These are phyloP conservation scores for Pseudopyricularia javanii DNA, from an alignment of 2,329 filamentous ascomycete genomes.

Conservation along the genomic window DNA sequence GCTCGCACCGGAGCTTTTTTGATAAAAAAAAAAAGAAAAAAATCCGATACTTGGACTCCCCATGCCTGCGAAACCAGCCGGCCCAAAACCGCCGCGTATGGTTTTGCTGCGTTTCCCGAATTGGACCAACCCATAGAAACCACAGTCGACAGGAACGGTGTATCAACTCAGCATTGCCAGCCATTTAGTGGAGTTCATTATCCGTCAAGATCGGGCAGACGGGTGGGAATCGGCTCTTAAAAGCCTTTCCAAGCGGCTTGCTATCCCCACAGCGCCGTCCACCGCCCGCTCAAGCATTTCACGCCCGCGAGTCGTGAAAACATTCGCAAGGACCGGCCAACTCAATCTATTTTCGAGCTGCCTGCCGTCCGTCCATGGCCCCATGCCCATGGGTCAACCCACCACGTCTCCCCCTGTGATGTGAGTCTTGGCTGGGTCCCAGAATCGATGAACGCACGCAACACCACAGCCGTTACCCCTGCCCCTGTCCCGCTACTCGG, in stretches of 20 bases:
- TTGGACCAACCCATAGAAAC: background rate
- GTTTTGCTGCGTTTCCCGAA: background rate
- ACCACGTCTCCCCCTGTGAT: too few relatives aligned
- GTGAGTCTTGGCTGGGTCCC: background rate
- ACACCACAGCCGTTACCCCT: background rate
- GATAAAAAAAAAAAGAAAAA: background rate
- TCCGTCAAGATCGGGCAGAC: background rate
- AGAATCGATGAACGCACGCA: background rate
- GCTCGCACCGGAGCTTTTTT: background rate
- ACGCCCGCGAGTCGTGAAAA: background rate
- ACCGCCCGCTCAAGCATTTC: background rate
- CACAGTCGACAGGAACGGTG: background rate
- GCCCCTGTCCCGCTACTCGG: background rate
- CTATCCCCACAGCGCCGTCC: background rate
- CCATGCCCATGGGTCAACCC: too few relatives aligned
- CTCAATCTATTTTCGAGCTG: background rate
- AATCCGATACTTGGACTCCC: background rate
- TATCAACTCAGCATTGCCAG: background rate
- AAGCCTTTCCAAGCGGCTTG: background rate
- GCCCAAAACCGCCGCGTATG: background rate
- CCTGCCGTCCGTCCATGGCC: background rate
- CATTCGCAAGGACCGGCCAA: background rate
- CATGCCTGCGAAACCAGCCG: background rate
- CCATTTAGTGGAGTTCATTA: background rate
- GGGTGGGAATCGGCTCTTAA: background rate